phyloP scores from a whole-genome alignment of 1,139 yeast genomes.

The Suhomyces wounanorum region DNA sequence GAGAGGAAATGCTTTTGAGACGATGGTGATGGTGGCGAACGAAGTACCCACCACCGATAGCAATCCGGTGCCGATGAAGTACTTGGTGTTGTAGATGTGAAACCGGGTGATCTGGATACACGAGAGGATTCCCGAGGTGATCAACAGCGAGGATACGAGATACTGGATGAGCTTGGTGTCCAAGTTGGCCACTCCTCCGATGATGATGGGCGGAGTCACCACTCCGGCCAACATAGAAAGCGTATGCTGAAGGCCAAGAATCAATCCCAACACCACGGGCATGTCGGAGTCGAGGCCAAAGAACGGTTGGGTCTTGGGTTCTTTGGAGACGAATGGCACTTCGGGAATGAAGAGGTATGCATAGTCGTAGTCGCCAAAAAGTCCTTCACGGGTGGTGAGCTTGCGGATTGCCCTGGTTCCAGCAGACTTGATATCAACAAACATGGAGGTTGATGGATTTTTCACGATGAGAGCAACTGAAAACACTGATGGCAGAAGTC shows the following conservation, averaged over 20 bases:
- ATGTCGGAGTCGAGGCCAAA: slow-evolving; percentile 76
- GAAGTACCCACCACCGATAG: slow-evolving; percentile 88
- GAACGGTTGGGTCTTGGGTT: slow-evolving; percentile 67
- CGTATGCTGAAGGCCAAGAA: slow-evolving; percentile 85
- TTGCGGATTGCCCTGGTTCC: slow-evolving; percentile 37
- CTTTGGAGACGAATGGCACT: slow-evolving; percentile 61
- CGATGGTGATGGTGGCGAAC: slow-evolving; percentile 84
- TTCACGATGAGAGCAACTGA: too few relatives aligned
- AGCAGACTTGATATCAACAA: slow-evolving; percentile 17
- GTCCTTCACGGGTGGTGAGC: slow-evolving; percentile 71
- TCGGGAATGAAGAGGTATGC: slow-evolving; percentile 74
- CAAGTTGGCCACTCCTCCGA: slow-evolving; percentile 62
- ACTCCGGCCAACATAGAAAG: slow-evolving; percentile 91
- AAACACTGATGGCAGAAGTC: not conserved
- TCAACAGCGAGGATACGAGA: slow-evolving; percentile 74
- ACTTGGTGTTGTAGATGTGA: slow-evolving; percentile 69
- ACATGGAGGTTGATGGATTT: not conserved
- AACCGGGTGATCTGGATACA: slow-evolving; percentile 78
- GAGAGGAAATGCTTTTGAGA: slow-evolving; percentile 70
- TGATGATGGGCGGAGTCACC: slow-evolving; percentile 80
- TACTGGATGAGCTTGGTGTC: slow-evolving; percentile 55
- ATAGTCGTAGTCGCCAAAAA: slow-evolving; percentile 83
- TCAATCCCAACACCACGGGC: slow-evolving; percentile 73
- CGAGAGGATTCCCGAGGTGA: slow-evolving; percentile 74
- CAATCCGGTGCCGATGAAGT: slow-evolving; percentile 82